These are phyloP conservation scores for Podila epicladia DNA, from an alignment of 192 early-diverging fungal species.

Conservation along the genomic window DNA sequence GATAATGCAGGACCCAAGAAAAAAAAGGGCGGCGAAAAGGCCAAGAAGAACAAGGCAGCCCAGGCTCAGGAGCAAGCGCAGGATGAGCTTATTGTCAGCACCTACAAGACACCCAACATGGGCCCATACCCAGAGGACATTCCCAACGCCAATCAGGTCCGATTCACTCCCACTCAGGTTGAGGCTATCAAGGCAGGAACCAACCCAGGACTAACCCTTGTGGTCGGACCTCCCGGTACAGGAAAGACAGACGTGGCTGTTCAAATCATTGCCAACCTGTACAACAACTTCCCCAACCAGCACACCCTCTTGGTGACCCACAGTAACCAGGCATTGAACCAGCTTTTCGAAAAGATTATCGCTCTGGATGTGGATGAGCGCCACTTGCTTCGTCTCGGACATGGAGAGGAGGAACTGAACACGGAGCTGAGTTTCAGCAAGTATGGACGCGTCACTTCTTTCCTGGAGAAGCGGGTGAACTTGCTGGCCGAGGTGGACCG, in stretches of 20 bases:
- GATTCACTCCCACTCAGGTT: constrained; percentile 89
- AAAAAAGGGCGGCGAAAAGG: constrained; percentile 53
- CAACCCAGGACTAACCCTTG: constrained; percentile 87
- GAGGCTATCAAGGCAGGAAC: constrained; percentile 89
- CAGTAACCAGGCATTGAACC: constrained; percentile 98
- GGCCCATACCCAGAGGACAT: constrained; percentile 80
- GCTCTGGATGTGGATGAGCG: constrained; percentile 91
- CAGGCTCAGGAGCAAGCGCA: constrained; percentile 23
- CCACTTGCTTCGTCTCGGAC: constrained; percentile 94
- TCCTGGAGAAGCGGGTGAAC: constrained; percentile 80
- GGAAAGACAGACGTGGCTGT: constrained; percentile 99
- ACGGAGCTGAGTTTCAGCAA: constrained; percentile 87
- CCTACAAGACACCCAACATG: constrained; percentile 71
- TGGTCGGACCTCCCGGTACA: constrained; percentile 98
- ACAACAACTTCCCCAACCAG: constrained; percentile 90
- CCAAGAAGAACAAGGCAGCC: constrained; percentile 41
- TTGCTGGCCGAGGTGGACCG: constrained; percentile 82
- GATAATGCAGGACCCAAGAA: constrained; percentile 22
- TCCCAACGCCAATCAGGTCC: constrained; percentile 76
- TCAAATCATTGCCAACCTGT: constrained; percentile 95
- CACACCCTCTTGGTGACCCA: constrained; percentile 95
- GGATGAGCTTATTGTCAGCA: constrained; percentile 67
- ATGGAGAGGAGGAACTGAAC: constrained; percentile 91
- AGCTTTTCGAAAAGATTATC: constrained; percentile 97
- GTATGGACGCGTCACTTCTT: constrained; percentile 94